Conservation (phyloP, 768 basidiomycete genomes). For the Aureoboletus auriporus region DNA sequence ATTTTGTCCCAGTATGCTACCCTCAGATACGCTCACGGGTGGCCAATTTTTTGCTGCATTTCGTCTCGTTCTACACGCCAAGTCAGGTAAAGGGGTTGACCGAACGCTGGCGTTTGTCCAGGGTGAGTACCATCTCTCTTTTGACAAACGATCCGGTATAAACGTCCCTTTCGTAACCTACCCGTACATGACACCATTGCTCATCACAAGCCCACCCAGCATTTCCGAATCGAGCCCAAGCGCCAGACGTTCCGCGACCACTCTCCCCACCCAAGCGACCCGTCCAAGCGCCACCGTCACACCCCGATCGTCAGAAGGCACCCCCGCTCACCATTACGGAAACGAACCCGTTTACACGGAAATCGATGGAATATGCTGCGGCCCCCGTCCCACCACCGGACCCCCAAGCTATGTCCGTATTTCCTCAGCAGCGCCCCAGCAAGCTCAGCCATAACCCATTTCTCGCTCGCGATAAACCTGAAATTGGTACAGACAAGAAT, state of each 20-base stretch:
- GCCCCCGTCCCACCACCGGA: slow-evolving; percentile 1
- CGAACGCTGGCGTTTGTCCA: slow-evolving; percentile 70
- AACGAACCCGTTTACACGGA: slow-evolving; percentile 28
- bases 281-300: slow-evolving; percentile 23
- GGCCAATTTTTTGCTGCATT: slow-evolving; percentile 78
- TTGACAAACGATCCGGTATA: neutral
- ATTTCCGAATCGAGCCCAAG: slow-evolving; percentile 9
- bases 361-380: slow-evolving; percentile 14
- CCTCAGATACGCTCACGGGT: slow-evolving; percentile 52
- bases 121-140: slow-evolving; percentile 42
- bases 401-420: neutral
- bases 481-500: slow-evolving; percentile 8
- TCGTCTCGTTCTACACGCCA: slow-evolving; percentile 60
- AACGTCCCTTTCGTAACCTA: neutral
- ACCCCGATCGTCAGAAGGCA: slow-evolving; percentile 26
- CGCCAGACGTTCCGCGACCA: slow-evolving; percentile 3
- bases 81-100: slow-evolving; percentile 60
- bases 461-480: slow-evolving; percentile 21
- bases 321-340: slow-evolving; percentile 21
- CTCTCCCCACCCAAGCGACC: slow-evolving; percentile 22
- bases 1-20: slow-evolving; percentile 54
- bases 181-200: neutral
- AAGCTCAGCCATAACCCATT: slow-evolving; percentile 31
- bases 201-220: slow-evolving; percentile 17
- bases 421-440: slow-evolving; percentile 11